Percentiles rank a stretch among this genome's conserved stretches.
These are phyloP conservation scores for Pseudocercospora musae DNA, from an alignment of 2,329 filamentous ascomycete species.

Conservation along the genomic window DNA sequence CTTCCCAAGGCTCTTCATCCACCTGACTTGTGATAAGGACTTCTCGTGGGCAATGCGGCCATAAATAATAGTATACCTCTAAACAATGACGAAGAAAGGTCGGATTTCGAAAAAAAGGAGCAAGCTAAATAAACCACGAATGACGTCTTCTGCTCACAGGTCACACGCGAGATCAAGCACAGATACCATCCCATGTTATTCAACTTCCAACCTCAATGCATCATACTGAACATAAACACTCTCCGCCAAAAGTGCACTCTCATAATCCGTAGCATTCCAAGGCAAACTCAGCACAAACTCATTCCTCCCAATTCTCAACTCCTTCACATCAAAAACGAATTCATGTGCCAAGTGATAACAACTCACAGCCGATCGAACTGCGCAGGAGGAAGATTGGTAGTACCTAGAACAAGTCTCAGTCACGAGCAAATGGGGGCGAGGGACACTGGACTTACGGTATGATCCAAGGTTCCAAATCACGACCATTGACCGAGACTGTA, in stretches of 20 bases:
- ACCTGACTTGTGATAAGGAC: no score
- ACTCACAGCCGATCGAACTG: conserved; percentile 56
- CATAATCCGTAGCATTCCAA: conserved; percentile 57
- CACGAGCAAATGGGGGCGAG: no score
- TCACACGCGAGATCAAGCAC: background rate
- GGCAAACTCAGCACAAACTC: conserved; percentile 58
- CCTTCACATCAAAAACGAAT: conserved; percentile 53
- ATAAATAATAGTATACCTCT: no score
- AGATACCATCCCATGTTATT: conserved; percentile 24
- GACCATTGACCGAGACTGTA: conserved; percentile 48
- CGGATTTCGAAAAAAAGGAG: no score
- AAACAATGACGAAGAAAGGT: no score
- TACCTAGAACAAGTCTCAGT: conserved; percentile 41
- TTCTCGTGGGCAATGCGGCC: no score
- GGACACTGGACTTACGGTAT: no score
- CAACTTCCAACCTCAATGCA: conserved; percentile 58
- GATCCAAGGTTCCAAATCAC: conserved; percentile 50
- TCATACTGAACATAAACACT: conserved; percentile 65
- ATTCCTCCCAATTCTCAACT: conserved; percentile 54
- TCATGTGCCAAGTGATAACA: conserved; percentile 63
- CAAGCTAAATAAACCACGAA: no score
- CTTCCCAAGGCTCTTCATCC: no score
- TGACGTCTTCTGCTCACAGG: no score
- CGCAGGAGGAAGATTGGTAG: conserved; percentile 58
- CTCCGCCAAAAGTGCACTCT: conserved; percentile 55